Percentiles rank a stretch among this genome's conserved stretches.
Evolutionary conservation across 345 rosid genomes (phyloP).

Genomic region (Salix viminalis): DNA sequence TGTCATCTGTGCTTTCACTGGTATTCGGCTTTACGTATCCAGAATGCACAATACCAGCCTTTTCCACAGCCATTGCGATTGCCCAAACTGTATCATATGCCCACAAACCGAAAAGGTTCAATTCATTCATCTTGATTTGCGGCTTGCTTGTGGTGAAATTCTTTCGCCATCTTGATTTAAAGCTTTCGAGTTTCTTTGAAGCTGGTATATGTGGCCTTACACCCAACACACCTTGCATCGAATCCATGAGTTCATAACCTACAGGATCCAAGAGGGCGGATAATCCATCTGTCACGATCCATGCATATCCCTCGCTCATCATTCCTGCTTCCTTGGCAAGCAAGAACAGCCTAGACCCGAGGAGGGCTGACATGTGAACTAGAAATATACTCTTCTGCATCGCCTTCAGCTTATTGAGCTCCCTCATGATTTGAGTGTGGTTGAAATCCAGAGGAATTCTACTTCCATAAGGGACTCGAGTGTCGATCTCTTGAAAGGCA

Average conservation of each 20-base stretch:
- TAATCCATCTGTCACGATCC: constrained; percentile 19
- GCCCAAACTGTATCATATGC: constrained; percentile 43
- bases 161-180: constrained; percentile 23
- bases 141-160: neutral
- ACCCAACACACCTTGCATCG: constrained; percentile 30
- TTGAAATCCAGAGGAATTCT: neutral
- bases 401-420: neutral
- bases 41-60: neutral
- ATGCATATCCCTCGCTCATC: constrained; percentile 26
- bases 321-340: constrained; percentile 5
- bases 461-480: neutral
- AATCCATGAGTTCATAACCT: neutral
- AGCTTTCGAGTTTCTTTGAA: constrained; percentile 15
- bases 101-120: constrained; percentile 20
- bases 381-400: neutral
- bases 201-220: constrained; percentile 16
- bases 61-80: constrained; percentile 37
- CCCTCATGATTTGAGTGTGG: neutral
- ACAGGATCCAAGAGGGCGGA: constrained; percentile 12
- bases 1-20: constrained; percentile 1
- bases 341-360: constrained; percentile 7
- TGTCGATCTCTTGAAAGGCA: constrained; percentile 5
- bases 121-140: neutral
- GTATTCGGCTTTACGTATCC: neutral
- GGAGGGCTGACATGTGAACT: constrained; percentile 13